phyloP scores from a whole-genome alignment of 2,329 filamentous ascomycete genomes.

The Talaromyces sp. region DNA sequence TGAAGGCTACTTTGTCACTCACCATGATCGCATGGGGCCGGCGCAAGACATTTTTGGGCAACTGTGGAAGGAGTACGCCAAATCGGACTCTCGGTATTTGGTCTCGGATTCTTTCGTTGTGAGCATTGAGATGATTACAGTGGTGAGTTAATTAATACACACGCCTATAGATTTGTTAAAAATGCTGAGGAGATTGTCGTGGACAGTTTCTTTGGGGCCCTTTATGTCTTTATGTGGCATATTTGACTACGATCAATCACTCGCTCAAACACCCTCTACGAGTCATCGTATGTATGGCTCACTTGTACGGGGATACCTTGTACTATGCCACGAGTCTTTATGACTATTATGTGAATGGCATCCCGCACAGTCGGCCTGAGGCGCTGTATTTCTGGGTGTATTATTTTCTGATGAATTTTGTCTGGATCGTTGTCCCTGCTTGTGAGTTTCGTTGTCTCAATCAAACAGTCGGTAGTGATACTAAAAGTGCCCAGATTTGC shows the following conservation, averaged over 20 bases:
- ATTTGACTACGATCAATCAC: constrained; percentile 52
- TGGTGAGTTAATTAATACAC: constrained; percentile 49
- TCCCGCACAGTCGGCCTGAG: constrained; percentile 60
- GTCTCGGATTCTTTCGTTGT: constrained; percentile 78
- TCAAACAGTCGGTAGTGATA: background rate
- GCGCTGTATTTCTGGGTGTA: constrained; percentile 64
- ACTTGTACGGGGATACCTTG: constrained; percentile 62
- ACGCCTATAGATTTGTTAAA: too few species aligned
- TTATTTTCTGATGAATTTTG: constrained; percentile 63
- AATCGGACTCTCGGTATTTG: constrained; percentile 83
- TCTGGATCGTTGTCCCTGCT: constrained; percentile 62
- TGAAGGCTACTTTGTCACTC: constrained; percentile 76
- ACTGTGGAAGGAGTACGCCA: constrained; percentile 88
- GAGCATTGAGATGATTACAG: constrained; percentile 81
- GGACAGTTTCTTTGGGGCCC: constrained; percentile 58
- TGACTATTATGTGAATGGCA: constrained; percentile 54
- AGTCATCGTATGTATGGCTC: constrained; percentile 59
- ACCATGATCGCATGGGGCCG: constrained; percentile 63
- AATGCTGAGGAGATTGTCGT: background rate
- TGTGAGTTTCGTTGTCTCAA: constrained; percentile 40
- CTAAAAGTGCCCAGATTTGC: constrained; percentile 14
- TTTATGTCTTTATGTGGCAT: constrained; percentile 56
- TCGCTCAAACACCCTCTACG: constrained; percentile 59
- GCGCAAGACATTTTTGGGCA: constrained; percentile 74
- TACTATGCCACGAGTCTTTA: constrained; percentile 64